Evolutionary conservation across 768 basidiomycete species (phyloP).

Genomic region (Mycena kentingensis): DNA sequence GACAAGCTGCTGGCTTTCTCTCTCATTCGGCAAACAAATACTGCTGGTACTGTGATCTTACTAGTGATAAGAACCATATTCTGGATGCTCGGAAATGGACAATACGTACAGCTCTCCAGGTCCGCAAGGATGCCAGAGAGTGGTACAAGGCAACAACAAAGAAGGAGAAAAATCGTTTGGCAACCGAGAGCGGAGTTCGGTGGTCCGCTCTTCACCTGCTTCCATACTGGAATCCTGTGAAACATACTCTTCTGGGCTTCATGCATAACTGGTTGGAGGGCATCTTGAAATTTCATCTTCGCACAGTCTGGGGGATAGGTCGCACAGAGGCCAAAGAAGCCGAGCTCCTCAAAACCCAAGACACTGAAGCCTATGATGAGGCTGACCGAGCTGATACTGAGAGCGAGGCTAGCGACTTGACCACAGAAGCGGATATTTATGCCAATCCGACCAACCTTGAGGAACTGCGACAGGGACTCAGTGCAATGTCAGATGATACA

Average conservation of each 20-base stretch:
- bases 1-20: slow-evolving; percentile 23
- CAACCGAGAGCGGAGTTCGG: slow-evolving; percentile 18
- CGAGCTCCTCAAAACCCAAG: not conserved
- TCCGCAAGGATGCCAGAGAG: slow-evolving; percentile 10
- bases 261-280: slow-evolving; percentile 24
- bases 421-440: too few species aligned
- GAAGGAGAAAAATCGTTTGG: not conserved
- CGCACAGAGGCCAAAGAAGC: slow-evolving; percentile 6
- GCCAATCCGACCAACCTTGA: not conserved
- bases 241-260: slow-evolving; percentile 16
- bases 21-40: slow-evolving; percentile 15
- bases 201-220: slow-evolving; percentile 20
- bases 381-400: slow-evolving; percentile 16
- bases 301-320: slow-evolving; percentile 20
- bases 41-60: slow-evolving; percentile 24
- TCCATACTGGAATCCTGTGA: slow-evolving; percentile 23
- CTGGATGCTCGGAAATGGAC: slow-evolving; percentile 20
- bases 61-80: slow-evolving; percentile 8
- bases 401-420: not conserved
- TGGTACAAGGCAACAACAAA: slow-evolving; percentile 21
- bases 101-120: slow-evolving; percentile 6
- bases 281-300: slow-evolving; percentile 13
- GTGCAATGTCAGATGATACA: not conserved
- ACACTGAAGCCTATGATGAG: slow-evolving; percentile 16
- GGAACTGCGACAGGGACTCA: not conserved